Base-by-base conservation (phyloP, 805 yeast species). In the Candida maesae region DNA sequence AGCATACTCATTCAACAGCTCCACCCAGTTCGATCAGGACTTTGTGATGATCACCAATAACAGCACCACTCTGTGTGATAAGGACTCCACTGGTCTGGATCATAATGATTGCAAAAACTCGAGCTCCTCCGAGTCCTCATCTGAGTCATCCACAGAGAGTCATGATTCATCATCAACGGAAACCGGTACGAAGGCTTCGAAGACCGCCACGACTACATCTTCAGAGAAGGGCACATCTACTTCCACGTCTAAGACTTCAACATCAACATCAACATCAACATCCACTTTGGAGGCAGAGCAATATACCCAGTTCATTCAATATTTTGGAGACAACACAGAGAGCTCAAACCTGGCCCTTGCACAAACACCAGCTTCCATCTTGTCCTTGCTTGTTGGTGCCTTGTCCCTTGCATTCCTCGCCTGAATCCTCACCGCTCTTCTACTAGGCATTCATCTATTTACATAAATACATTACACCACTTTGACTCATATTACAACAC, bases 51-150 rank as follows among this genome's bases (percentile, higher is more conserved):
- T 89, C 54, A 76, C 90, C 15, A 77, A 82, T 56, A 76, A 78
- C 36, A 67, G 67, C 52, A 76, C 89, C 5, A 64, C 73, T 55
- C 64, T 89, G 45, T 84, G 78, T 12, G 70, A 76, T 32, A 56
- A 61, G n/a, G 79, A 73, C 23, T 85, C 80, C 23, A 68, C 81
- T 21, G 96, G 96, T 10, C 65, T 77, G 36, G 73, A 85, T 52
- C 78, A 80, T 14, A 68, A 72, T 36, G 52, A 49, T n/a, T 57
- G 50, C 3, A 27, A 23, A 10, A 47, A 47, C 17, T 41, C 47
- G 4, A 36, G 49, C 2, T 42, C 52, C 10, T 42, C 57, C 2
- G 41, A 52, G 12, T 32, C 46, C 6, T 42, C 53, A 14, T 38
- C 57, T 1, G 40, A 55, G 3, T 36, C 46, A 3, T 35, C 48